phyloP scores from a whole-genome alignment of 345 rosid species.

The Alliaria petiolata region DNA sequence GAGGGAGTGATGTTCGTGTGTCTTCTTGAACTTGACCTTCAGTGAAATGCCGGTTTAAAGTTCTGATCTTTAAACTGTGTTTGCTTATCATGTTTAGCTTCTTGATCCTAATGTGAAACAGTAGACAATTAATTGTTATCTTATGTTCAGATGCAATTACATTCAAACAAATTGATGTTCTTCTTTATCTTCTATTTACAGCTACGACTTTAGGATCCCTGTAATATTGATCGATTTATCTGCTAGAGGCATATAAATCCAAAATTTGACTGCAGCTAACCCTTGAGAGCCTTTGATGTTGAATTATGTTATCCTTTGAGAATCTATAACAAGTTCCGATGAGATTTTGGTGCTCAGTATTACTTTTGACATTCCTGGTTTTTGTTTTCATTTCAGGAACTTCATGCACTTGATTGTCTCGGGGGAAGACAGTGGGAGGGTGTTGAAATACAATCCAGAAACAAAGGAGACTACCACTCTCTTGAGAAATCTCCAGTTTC shows the following conservation, averaged over 20 bases:
- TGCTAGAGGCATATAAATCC: background rate
- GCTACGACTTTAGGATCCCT: background rate
- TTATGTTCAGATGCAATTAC: no score
- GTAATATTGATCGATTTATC: background rate
- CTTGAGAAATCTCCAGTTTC: conserved; percentile 66
- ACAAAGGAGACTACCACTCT: conserved; percentile 79
- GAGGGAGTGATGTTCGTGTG: background rate
- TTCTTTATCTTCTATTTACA: no score
- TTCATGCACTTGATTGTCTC: conserved; percentile 78
- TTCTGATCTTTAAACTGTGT: conserved; percentile 1
- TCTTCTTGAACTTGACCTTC: background rate
- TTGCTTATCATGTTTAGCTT: no score
- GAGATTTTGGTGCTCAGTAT: background rate
- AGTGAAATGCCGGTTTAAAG: background rate
- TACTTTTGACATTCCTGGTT: background rate
- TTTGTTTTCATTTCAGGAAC: conserved; percentile 48
- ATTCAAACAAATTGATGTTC: no score
- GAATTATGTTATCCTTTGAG: background rate
- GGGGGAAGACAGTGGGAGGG: conserved; percentile 66
- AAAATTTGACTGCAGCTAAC: background rate
- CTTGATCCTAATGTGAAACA: no score
- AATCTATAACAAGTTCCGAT: background rate
- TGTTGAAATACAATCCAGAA: conserved; percentile 63
- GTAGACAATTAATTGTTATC: no score
- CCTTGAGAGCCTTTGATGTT: background rate